Evolutionary conservation across 257 asterid species (phyloP).

Genomic region (Plantago elongata): DNA sequence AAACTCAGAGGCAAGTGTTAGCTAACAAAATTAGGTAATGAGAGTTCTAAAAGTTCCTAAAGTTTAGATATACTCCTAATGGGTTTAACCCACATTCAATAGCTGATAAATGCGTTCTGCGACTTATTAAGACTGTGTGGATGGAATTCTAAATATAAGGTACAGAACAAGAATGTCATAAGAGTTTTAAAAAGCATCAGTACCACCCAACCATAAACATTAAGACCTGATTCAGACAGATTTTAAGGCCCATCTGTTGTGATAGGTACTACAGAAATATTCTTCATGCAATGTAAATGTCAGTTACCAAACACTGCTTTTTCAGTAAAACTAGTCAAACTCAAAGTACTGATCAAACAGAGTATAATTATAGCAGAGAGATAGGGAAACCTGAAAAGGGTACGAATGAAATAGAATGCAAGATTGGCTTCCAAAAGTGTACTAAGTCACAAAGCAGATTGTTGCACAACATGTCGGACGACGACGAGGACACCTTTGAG

Average conservation of each 20-base stretch:
- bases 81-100: no score
- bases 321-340: background rate
- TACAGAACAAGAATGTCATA: background rate
- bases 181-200: background rate
- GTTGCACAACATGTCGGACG: background rate
- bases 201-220: background rate
- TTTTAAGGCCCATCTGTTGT: background rate
- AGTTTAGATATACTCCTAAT: no score
- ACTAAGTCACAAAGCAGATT: background rate
- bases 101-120: no score
- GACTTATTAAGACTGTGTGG: no score
- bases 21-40: no score
- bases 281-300: slow-evolving; percentile 4
- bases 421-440: background rate
- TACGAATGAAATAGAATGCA: background rate
- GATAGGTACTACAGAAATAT: background rate
- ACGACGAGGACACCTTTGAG: slow-evolving; percentile 5
- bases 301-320: background rate
- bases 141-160: no score
- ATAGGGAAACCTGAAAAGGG: background rate
- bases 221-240: slow-evolving; percentile 2
- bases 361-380: background rate
- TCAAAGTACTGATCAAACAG: slow-evolving; percentile 1
- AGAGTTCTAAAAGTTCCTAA: no score
- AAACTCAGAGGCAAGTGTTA: no score